Base-by-base conservation (phyloP, 2,329 filamentous ascomycete genomes). In the Scedosporium apiospermum region DNA sequence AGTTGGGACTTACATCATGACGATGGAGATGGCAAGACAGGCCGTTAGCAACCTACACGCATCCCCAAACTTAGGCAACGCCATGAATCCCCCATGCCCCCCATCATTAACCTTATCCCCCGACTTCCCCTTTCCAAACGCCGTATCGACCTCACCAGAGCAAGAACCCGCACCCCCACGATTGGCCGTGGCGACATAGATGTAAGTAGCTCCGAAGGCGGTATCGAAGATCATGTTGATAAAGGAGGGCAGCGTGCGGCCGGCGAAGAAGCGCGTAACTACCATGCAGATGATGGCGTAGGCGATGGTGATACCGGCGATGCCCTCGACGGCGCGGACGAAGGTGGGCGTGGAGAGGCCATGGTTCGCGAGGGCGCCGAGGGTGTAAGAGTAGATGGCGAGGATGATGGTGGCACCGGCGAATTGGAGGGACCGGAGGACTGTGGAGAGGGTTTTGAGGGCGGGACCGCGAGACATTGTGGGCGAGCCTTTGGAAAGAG, bases 311-410 rank as follows among this genome's bases (percentile, higher is more conserved):
- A 82, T 82, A 60, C 92, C 93, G 0, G 90, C 82, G 64, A 97
- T 87, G 66, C 90, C 91, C 70, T 87, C 87, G 63, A 95, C 89
- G 30, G 90, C 90, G 63, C 87, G 86, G 64, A 88, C 77, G 77
- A 83, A 88, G 67, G 75, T 84, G 18, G 82, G 78, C 67, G 93
- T 92, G 63, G 70, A 63, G 14, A 87, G 73, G 67, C 86, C 69
- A 75, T 91, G 85, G 69, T 88, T 84, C 65, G 82, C 73, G 14
- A 93, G 83, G 7, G 88, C 82, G 7, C 88, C 85, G 59, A 97
- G 84, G 80, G 92, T 96, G 80, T 96, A 96, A 59, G 87, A 88
- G 80, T 88, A 93, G 70, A 95, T 83, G 67, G 83, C 88, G 65
- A 97, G 83, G 65, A 93, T 83, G 67, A 96, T 81, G 64, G 82